Percentiles rank a stretch among this genome's conserved stretches.
Conservation (phyloP, 257 asterid species). For the Nicotiana benthamiana region DNA sequence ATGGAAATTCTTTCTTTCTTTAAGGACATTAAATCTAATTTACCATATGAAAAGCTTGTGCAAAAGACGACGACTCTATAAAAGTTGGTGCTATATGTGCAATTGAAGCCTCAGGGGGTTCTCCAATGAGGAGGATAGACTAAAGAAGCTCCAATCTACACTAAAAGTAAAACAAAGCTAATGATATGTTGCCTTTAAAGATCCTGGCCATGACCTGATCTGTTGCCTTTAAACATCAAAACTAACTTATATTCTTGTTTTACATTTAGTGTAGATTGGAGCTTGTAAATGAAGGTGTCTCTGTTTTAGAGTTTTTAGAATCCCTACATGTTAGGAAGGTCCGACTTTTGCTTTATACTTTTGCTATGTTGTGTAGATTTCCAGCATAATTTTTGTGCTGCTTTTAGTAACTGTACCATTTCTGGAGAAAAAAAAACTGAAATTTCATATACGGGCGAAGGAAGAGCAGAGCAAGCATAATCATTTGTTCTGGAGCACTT, state of each 20-base stretch:
- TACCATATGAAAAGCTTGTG: background rate
- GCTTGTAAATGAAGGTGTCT: background rate
- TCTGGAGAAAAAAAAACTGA: background rate
- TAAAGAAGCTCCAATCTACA: too few species aligned
- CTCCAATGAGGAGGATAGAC: background rate
- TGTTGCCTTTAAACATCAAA: background rate
- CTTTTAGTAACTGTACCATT: background rate
- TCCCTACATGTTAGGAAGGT: background rate
- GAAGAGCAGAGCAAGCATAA: too few species aligned
- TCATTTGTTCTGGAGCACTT: background rate
- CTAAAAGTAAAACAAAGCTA: too few species aligned
- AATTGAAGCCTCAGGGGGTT: background rate
- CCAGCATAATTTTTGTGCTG: background rate
- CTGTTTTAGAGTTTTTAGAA: too few species aligned
- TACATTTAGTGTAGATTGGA: background rate
- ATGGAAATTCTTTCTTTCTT: background rate
- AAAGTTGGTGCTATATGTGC: background rate
- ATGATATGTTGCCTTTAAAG: too few species aligned
- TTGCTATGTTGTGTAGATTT: background rate
- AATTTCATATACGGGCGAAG: background rate
- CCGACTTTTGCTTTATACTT: background rate
- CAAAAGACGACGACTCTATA: background rate
- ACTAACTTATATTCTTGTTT: background rate
- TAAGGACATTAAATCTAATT: background rate
- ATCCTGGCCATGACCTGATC: too few species aligned